Percentiles rank a stretch among this genome's conserved stretches.
These are phyloP conservation scores for Verbena officinalis DNA, from an alignment of 257 asterid genomes.

Conservation along the genomic window DNA sequence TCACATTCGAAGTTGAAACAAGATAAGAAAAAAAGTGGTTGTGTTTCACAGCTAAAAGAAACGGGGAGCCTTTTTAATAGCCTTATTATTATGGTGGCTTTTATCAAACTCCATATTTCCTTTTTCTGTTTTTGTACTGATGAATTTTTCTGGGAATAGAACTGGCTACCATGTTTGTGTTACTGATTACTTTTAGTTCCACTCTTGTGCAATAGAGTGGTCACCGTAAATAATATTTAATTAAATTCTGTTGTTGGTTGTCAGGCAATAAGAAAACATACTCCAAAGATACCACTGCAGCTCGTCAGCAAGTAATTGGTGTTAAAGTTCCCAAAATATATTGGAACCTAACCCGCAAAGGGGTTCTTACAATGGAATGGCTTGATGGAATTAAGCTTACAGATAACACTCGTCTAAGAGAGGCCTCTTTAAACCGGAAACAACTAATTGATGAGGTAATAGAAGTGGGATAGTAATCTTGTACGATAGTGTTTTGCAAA, in stretches of 20 bases:
- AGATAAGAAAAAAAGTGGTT: slow-evolving; percentile 7
- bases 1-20: background rate
- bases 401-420: slow-evolving; percentile 62
- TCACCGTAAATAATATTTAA: slow-evolving; percentile 7
- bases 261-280: slow-evolving; percentile 47
- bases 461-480: background rate
- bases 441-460: slow-evolving; percentile 84
- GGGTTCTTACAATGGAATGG: slow-evolving; percentile 99
- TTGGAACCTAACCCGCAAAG: slow-evolving; percentile 85
- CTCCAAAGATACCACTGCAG: slow-evolving; percentile 34
- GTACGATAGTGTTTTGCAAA: no score
- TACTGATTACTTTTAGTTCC: slow-evolving; percentile 5
- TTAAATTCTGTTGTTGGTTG: slow-evolving; percentile 27
- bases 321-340: slow-evolving; percentile 91
- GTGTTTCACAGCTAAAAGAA: slow-evolving; percentile 3
- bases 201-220: background rate
- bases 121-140: background rate
- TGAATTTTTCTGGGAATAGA: slow-evolving; percentile 15
- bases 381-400: slow-evolving; percentile 95
- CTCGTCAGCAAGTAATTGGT: slow-evolving; percentile 43
- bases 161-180: slow-evolving; percentile 13
- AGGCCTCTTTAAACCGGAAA: slow-evolving; percentile 75
- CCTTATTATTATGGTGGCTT: background rate
- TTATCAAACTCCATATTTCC: background rate
- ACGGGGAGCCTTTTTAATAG: background rate